Evolutionary conservation across 805 yeast genomes (phyloP).

Genomic region (Candida vartiovaarae): DNA sequence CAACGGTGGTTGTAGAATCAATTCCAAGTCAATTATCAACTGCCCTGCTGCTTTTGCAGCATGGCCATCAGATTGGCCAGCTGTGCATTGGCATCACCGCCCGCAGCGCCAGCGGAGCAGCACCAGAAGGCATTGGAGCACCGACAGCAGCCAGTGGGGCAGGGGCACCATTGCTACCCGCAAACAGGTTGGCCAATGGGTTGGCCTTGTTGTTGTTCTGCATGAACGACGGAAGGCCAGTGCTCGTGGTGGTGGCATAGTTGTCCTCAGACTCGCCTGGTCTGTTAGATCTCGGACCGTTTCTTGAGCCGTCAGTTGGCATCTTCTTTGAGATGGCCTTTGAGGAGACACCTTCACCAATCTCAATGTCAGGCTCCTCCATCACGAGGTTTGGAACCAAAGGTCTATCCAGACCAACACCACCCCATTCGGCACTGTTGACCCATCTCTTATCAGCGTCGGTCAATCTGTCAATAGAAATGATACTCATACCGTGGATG

Average conservation of each 20-base stretch:
- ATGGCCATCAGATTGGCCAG: slow-evolving; percentile 35
- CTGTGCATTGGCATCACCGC: slow-evolving; percentile 32
- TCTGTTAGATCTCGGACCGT: slow-evolving; percentile 76
- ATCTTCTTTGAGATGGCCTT: slow-evolving; percentile 86
- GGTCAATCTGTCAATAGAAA: slow-evolving; percentile 81
- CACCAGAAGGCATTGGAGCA: slow-evolving; percentile 6
- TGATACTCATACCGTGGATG: slow-evolving; percentile 80
- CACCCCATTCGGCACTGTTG: slow-evolving; percentile 91
- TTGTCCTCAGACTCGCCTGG: slow-evolving; percentile 43
- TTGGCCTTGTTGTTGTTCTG: slow-evolving; percentile 33
- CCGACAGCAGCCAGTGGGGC: slow-evolving; percentile 12
- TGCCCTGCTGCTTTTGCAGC: slow-evolving; percentile 30
- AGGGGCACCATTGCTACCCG: slow-evolving; percentile 10
- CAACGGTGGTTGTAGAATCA: no score
- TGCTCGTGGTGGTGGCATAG: slow-evolving; percentile 23
- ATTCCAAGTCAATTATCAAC: not conserved
- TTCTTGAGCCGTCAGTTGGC: slow-evolving; percentile 84
- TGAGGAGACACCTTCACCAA: slow-evolving; percentile 89
- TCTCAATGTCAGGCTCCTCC: slow-evolving; percentile 97
- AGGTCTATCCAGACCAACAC: slow-evolving; percentile 78
- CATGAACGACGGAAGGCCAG: slow-evolving; percentile 23
- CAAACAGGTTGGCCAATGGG: slow-evolving; percentile 44
- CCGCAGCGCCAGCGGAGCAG: slow-evolving; percentile 8
- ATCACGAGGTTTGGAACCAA: slow-evolving; percentile 72
- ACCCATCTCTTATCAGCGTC: slow-evolving; percentile 94